Conservation (phyloP, 1,284 basidiomycete species). For the Ceratobasidium sp. region DNA sequence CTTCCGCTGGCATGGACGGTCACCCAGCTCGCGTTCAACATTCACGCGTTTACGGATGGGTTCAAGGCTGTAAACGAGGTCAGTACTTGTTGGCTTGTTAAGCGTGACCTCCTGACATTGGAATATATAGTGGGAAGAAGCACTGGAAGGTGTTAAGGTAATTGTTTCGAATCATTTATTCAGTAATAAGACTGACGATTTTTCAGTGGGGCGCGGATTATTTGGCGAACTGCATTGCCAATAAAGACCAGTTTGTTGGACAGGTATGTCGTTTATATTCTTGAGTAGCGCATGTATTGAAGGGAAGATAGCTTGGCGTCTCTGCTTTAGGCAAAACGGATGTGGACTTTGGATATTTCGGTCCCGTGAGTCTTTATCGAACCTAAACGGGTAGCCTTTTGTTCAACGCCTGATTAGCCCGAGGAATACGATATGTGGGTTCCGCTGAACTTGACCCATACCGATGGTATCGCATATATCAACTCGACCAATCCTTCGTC, state of each 20-base stretch:
- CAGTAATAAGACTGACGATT: too few species aligned
- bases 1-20: slow-evolving; percentile 49
- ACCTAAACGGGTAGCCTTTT: too few species aligned
- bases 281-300: background rate
- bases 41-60: slow-evolving; percentile 42
- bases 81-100: background rate
- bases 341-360: slow-evolving; percentile 49
- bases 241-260: slow-evolving; percentile 48
- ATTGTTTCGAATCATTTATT: too few species aligned
- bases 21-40: slow-evolving; percentile 48
- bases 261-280: slow-evolving; percentile 39
- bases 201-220: slow-evolving; percentile 48
- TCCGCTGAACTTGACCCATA: slow-evolving; percentile 36
- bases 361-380: slow-evolving; percentile 45
- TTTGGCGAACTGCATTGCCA: slow-evolving; percentile 47
- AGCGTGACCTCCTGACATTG: background rate
- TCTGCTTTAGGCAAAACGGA: slow-evolving; percentile 46
- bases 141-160: slow-evolving; percentile 48
- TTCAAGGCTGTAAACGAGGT: slow-evolving; percentile 45
- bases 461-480: slow-evolving; percentile 48
- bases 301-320: slow-evolving; percentile 46
- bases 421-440: slow-evolving; percentile 50
- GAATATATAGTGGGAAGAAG: slow-evolving; percentile 36
- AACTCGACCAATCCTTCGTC: slow-evolving; percentile 49
- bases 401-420: slow-evolving; percentile 39